Conservation (phyloP, 306 rosid species). For the Inga oerstediana region DNA sequence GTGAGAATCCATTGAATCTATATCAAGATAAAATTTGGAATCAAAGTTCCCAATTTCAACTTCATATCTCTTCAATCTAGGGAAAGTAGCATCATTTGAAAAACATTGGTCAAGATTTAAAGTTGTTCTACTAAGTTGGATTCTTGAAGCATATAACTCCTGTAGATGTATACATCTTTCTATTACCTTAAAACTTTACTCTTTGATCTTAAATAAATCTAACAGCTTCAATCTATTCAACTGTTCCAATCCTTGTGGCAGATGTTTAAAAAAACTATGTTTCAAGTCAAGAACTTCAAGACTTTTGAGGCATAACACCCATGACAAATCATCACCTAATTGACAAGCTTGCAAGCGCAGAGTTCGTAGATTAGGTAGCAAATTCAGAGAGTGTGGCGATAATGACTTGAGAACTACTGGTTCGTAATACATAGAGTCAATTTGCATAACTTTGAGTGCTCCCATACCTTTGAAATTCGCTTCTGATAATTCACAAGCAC, state of each 20-base stretch:
- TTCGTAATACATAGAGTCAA: fast-evolving
- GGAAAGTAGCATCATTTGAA: background rate
- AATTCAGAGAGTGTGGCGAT: background rate
- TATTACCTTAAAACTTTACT: background rate
- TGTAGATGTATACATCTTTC: background rate
- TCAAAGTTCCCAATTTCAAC: background rate
- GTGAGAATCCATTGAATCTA: background rate
- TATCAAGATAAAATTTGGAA: background rate
- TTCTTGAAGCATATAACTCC: background rate
- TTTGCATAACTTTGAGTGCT: background rate
- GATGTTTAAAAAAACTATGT: fast-evolving
- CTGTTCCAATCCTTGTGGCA: background rate
- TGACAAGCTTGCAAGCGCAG: fast-evolving
- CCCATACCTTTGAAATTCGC: background rate
- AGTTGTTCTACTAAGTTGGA: background rate
- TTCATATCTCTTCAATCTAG: background rate
- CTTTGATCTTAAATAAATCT: background rate
- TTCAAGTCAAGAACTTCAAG: background rate
- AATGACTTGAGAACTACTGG: background rate
- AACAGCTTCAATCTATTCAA: background rate
- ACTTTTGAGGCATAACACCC: background rate
- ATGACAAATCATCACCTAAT: background rate
- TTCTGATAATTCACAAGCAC: background rate
- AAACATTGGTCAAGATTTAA: background rate
- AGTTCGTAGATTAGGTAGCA: background rate